Evolutionary conservation across 495 filamentous ascomycete species (phyloP).

Genomic region (Astrothelium macrocarpum): DNA sequence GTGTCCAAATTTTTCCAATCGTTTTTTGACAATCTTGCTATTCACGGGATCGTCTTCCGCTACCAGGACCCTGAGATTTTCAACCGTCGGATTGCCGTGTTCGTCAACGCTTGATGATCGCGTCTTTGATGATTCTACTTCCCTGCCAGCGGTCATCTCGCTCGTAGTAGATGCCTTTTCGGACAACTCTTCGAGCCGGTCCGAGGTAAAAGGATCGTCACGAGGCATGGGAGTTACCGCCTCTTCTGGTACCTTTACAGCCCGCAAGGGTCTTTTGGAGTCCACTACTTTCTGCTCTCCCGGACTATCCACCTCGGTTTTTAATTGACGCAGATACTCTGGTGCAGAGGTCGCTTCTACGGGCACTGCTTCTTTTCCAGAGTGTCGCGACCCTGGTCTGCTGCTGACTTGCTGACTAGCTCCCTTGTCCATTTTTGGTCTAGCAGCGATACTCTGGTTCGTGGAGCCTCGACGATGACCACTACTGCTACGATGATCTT

Average conservation of each 20-base stretch:
- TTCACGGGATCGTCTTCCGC: slow-evolving; percentile 95
- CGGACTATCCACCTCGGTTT: background rate
- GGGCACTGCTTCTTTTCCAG: background rate
- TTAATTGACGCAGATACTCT: background rate
- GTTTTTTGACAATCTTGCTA: slow-evolving; percentile 74
- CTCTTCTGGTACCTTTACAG: slow-evolving; percentile 1
- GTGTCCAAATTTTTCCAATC: slow-evolving; percentile 73
- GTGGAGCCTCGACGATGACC: background rate
- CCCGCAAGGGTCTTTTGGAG: background rate
- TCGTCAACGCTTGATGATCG: slow-evolving; percentile 3
- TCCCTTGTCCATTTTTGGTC: slow-evolving; percentile 16
- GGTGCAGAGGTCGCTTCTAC: background rate
- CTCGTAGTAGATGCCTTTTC: background rate
- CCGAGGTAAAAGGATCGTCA: background rate
- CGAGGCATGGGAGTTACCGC: background rate
- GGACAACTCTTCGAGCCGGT: background rate
- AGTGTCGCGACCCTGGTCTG: background rate
- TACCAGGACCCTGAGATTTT: slow-evolving; percentile 58
- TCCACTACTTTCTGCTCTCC: background rate
- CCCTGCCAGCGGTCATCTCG: background rate
- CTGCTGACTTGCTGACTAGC: background rate
- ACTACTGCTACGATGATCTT: background rate
- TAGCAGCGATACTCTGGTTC: background rate
- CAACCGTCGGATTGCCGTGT: slow-evolving; percentile 17
- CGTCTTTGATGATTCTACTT: background rate